Base-by-base conservation (phyloP, 768 basidiomycete species). In the Rhodocollybia butyracea region DNA sequence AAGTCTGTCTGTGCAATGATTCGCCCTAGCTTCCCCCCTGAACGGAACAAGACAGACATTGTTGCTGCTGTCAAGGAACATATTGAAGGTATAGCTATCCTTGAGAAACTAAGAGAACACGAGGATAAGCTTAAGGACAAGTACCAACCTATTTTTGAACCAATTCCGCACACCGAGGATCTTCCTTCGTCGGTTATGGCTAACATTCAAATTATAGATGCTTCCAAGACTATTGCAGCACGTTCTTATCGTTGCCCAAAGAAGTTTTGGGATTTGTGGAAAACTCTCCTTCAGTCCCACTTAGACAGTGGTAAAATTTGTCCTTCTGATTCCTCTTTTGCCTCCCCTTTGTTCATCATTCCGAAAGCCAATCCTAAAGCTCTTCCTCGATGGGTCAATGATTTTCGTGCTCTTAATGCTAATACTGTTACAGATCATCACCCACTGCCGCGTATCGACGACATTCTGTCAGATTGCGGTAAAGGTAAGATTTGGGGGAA, bases 401-500 rank as follows among this genome's bases (percentile, higher is more conserved):
- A 73, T 15, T 72, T 62, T 39, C 55, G 64, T 0, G 1, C 41
- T 0, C 36, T 74, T 0, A 73, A 72, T 34, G 40, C 55, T 0
- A 68, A 68, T 38, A 69, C 62, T 0, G 46, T 68, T 0, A 42
- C 58, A 0, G 65, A 71, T 57, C 51, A 46, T 0, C 63, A 63
- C 34, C 65, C 63, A 0, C 43, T 70, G 12, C 71, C 69, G 0
- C 58, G 58, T 0, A 60, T 74, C 19, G 66, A 69, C 45, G 59
- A 66, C 22, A 70, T 73, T 17, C 52, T 73, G 0, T 47, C 61
- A 1, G 71, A 75, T 46, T 73, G 70, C 51, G 68, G 64, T 0
- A 68, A 70, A 42, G 74, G 74, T 0, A 67, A 64, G n/a, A 59
- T 74, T 0, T 78, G 66, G 54, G 68, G 61, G 0, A 73, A 67